Percentiles rank a stretch among this genome's conserved stretches.
These are phyloP conservation scores for Albatrellus ellisii DNA, from an alignment of 768 basidiomycete genomes.

Conservation along the genomic window DNA sequence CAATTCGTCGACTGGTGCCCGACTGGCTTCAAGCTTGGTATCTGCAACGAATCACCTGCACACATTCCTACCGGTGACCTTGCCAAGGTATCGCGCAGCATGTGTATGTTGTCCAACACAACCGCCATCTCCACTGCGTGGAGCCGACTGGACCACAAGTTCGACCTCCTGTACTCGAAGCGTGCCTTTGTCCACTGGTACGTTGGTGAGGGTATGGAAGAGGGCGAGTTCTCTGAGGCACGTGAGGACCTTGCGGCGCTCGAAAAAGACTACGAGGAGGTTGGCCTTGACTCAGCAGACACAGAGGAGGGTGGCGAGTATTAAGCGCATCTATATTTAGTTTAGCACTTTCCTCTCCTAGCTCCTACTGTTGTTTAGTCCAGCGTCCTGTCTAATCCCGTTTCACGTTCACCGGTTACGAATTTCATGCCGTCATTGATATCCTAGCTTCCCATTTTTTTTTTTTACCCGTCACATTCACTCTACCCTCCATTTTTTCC, in stretches of 20 bases:
- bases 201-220: conserved; percentile 71
- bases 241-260: conserved; percentile 99
- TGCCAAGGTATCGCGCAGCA: conserved; percentile 59
- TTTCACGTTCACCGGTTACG: not conserved
- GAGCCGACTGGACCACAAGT: conserved; percentile 69
- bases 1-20: conserved; percentile 74
- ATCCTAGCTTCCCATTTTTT: conserved; percentile 3
- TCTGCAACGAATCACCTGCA: conserved; percentile 70
- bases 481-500: conserved; percentile 3
- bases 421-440: conserved; percentile 1
- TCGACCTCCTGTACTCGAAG: conserved; percentile 64
- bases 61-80: conserved; percentile 66
- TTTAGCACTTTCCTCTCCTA: conserved; percentile 2
- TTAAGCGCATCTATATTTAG: conserved; percentile 16
- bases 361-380: conserved; percentile 10
- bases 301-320: conserved; percentile 38
- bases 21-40: conserved; percentile 69
- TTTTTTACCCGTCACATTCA: conserved; percentile 3
- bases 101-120: conserved; percentile 74
- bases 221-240: conserved; percentile 98
- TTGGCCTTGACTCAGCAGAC: conserved; percentile 40
- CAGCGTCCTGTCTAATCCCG: not conserved
- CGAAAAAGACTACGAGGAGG: conserved; percentile 94
- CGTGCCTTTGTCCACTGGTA: conserved; percentile 47
- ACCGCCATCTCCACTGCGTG: conserved; percentile 63